Conservation (phyloP, 2,329 filamentous ascomycete genomes). For the Botrytis squamosa region DNA sequence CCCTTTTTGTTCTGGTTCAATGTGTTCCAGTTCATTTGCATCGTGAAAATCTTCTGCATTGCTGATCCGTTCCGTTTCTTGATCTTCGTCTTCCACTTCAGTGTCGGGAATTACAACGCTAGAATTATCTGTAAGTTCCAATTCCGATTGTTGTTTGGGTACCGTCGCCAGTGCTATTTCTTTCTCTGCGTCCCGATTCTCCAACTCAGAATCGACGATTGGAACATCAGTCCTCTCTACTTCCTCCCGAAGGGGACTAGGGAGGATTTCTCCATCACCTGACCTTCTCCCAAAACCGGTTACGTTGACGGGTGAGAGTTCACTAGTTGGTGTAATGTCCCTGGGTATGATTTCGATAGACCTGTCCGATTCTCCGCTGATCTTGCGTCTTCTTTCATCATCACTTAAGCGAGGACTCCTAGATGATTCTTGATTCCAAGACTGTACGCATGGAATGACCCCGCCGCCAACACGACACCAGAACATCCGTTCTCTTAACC, state of each 20-base stretch:
- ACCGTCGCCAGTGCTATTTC: not conserved
- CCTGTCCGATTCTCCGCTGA: slow-evolving; percentile 35
- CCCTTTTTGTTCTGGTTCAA: slow-evolving; percentile 3
- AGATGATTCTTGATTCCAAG: slow-evolving; percentile 28
- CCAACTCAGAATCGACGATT: not conserved
- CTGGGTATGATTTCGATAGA: slow-evolving; percentile 37
- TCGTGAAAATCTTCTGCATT: slow-evolving; percentile 17
- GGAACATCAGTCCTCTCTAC: slow-evolving; percentile 4
- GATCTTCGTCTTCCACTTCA: not conserved
- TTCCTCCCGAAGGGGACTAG: slow-evolving; percentile 20
- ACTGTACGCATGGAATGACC: slow-evolving; percentile 61
- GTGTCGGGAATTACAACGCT: not conserved
- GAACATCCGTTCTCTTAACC: slow-evolving; percentile 91
- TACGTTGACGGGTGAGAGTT: slow-evolving; percentile 21
- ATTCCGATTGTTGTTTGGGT: not conserved
- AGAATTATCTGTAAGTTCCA: not conserved
- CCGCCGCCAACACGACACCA: slow-evolving; percentile 92
- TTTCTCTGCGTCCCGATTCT: not conserved
- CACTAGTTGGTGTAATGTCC: slow-evolving; percentile 35
- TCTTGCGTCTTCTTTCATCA: slow-evolving; percentile 34
- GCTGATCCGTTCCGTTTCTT: slow-evolving; percentile 3
- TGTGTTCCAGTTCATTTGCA: slow-evolving; percentile 13
- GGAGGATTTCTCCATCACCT: slow-evolving; percentile 11
- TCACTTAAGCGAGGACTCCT: slow-evolving; percentile 35
- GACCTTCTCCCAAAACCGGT: slow-evolving; percentile 6